Conservation (phyloP, 371 early-diverging fungal species). For the Chytridium lagenaria region DNA sequence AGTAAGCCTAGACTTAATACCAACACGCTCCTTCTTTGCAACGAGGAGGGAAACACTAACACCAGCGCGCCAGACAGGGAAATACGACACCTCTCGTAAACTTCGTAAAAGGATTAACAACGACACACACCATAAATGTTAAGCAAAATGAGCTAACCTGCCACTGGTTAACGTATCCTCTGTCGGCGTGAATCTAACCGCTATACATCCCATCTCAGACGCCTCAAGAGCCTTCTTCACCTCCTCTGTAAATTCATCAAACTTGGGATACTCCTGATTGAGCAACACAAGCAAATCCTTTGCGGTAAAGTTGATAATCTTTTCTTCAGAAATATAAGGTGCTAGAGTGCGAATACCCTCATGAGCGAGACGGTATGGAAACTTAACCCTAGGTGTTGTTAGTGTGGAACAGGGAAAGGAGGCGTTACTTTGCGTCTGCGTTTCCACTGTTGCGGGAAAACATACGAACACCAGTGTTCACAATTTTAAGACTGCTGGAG, state of each 20-base stretch:
- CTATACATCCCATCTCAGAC: conserved; percentile 64
- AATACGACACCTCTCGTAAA: conserved; percentile 53
- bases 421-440: not conserved
- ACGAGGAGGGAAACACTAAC: conserved; percentile 74
- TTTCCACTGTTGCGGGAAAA: conserved; percentile 69
- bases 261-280: conserved; percentile 65
- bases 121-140: conserved; percentile 30
- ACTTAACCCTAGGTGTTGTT: conserved; percentile 46
- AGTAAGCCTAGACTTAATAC: conserved; percentile 47
- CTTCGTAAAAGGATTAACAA: conserved; percentile 39
- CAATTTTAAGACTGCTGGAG: conserved; percentile 71
- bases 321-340: conserved; percentile 61
- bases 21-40: conserved; percentile 69
- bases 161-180: conserved; percentile 47
- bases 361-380: conserved; percentile 76
- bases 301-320: conserved; percentile 59
- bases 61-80: conserved; percentile 80
- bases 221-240: conserved; percentile 37
- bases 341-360: conserved; percentile 79
- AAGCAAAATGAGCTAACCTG: conserved; percentile 37
- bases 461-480: conserved; percentile 87
- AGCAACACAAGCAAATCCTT: conserved; percentile 64
- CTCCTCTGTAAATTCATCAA: conserved; percentile 53
- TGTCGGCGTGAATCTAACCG: conserved; percentile 64
- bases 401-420: not conserved